Evolutionary conservation across 2,329 filamentous ascomycete species (phyloP), one percentile per base, ranked within the genome.

Genomic region (Aspergillus sp.): DNA sequence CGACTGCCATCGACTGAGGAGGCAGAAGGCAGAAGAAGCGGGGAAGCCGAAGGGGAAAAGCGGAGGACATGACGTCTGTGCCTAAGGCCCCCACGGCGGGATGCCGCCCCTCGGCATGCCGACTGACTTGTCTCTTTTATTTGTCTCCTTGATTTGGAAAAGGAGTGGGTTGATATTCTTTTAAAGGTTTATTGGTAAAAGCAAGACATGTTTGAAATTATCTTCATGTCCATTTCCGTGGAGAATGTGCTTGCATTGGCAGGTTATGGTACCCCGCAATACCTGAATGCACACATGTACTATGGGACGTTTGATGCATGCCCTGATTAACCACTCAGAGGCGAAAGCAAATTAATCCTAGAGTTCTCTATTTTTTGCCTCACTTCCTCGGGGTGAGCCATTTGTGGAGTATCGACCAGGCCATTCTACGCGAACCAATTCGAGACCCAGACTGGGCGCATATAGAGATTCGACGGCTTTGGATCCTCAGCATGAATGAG

Each of bases 21-120:
- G 32, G 55, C 59, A 26, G 36, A 46, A 54, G 36, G 56, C 57
- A 63, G 55, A 57, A 57, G 71, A 67, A 69, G 70, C 65, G 71
- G 70, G 70, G 62, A 64, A 58, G 31, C 16, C 36, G 36, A 42
- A 36, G 32, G 65, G 61, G 55, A 58, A 22, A n/a, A n/a, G n/a
- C 29, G 22, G 49, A 52, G 49, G 49, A 32, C 14, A n/a, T 42
- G 36, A 42, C 36, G 36, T 16, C 36, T 6, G 14, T 42, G 36
- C 36, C 36, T 42, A 16, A 42, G 36, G 36, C 36, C 11, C 14
- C 16, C 36, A 42, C 16, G 7, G 16, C 36, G 36, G 36, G 14
- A 42, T 42, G 36, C 36, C 36, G 36, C n/a, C 14, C 14, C 11
- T 14, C 36, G 36, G 36, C 36, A 42, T 42, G 36, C 36, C 36